Percentiles rank a stretch among this genome's conserved stretches.
phyloP scores from a whole-genome alignment of 2,329 filamentous ascomycete genomes.

The Ceratocystiopsis brevicomis region DNA sequence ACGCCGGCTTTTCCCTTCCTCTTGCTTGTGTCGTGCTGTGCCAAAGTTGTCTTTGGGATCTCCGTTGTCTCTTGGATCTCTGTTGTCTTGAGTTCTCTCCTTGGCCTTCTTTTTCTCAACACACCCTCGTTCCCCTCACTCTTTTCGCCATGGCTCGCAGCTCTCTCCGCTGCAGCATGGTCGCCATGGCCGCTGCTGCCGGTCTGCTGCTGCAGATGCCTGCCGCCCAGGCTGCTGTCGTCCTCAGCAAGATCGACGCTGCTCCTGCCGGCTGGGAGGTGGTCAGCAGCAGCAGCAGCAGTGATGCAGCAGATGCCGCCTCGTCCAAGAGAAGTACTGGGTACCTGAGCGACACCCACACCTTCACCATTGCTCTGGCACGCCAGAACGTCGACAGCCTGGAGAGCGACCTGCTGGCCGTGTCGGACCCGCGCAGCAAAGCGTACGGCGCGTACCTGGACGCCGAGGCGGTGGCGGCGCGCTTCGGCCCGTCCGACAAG shows the following conservation, averaged over 20 bases:
- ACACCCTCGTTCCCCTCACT: no score
- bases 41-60: not conserved
- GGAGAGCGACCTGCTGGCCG: slow-evolving; percentile 37
- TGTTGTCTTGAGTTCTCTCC: not conserved
- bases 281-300: not conserved
- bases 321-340: no score
- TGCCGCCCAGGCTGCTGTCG: slow-evolving; percentile 3
- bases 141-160: slow-evolving; percentile 4
- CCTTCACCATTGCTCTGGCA: slow-evolving; percentile 12
- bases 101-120: not conserved
- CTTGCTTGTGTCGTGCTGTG: no score
- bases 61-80: not conserved
- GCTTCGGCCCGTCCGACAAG: slow-evolving; percentile 30
- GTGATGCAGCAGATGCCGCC: not conserved
- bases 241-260: slow-evolving; percentile 5
- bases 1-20: not conserved
- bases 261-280: slow-evolving; percentile 7
- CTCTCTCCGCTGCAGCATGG: slow-evolving; percentile 3
- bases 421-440: slow-evolving; percentile 39
- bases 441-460: slow-evolving; percentile 43
- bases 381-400: slow-evolving; percentile 19
- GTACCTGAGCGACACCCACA: slow-evolving; percentile 1
- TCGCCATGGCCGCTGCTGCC: slow-evolving; percentile 1
- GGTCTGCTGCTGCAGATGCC: slow-evolving; percentile 3
- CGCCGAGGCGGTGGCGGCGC: slow-evolving; percentile 33